Evolutionary conservation across 2,329 filamentous ascomycete species (phyloP), one percentile per base, ranked within the genome.

Genomic region (Paecilomyces sp.): DNA sequence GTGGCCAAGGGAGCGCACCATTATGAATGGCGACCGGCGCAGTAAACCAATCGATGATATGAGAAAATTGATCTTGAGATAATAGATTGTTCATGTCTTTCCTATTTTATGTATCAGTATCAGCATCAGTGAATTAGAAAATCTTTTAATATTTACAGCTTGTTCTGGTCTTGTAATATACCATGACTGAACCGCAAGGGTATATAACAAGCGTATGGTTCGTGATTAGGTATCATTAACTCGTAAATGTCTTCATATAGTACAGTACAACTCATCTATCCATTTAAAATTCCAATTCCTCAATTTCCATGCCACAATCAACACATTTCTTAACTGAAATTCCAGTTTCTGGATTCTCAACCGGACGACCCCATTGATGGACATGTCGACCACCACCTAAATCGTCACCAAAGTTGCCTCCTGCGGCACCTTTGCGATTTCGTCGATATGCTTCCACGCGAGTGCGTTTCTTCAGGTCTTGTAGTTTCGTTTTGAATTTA

Each of bases 391-490:
- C 85, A 5, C 79, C 81, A 3, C 83, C 85, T 25, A 97, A 82
- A 57, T 83, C 82, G 73, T 96, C 91, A 0, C 93, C 92, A 78
- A 97, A 96, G 60, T 77, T 75, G 0, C 77, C 80, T 7, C 79
- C 80, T 5, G 71, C 65, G 6, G 68, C 68, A 1, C 76, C 77
- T 58, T 83, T 84, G 58, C 85, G 82, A 66, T 87, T 88, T 56
- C 92, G 80, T 58, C 92, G 85, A 67, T 93, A 96, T 0, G 92
- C 91, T 67, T 97, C 94, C 0, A 95, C 92, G 54, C 92, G 82
- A 12, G 94, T 99, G 73, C 92, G 88, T 76, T 93, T 92, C 81
- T 97, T 99, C 63, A 99, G 73, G 57, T 97, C 92, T 5, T 89
- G 82, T 34, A 99, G 79, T 78, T 96, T 96, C 60, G 86, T 87